phyloP scores from a whole-genome alignment of 164 flowering plant species.

The Platanus orientalis region DNA sequence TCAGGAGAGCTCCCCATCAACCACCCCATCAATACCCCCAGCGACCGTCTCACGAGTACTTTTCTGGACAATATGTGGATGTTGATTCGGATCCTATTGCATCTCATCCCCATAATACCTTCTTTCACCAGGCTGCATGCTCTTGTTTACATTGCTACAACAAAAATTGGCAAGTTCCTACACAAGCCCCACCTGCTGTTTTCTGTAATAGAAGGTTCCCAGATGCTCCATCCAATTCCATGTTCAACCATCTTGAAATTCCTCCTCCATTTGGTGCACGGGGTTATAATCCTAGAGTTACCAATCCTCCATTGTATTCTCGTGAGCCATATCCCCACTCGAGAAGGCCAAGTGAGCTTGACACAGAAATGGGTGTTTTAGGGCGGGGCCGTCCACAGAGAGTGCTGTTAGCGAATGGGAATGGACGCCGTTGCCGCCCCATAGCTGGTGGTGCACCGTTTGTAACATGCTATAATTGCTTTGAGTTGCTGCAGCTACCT shows the following conservation, averaged over 20 bases:
- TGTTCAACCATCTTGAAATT: conserved; percentile 29
- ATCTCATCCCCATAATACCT: conserved; percentile 31
- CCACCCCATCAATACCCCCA: conserved; percentile 25
- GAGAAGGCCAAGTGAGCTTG: conserved; percentile 46
- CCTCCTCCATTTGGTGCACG: conserved; percentile 28
- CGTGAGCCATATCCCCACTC: conserved; percentile 27
- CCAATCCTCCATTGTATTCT: conserved; percentile 21
- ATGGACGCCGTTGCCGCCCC: conserved; percentile 38
- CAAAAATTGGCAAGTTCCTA: conserved; percentile 34
- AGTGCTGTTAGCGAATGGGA: conserved; percentile 21
- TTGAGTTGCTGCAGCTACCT: conserved; percentile 59
- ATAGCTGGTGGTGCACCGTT: conserved; percentile 80
- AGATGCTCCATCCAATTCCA: conserved; percentile 29
- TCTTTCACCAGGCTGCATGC: conserved; percentile 54
- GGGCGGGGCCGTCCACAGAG: conserved; percentile 30
- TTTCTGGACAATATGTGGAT: conserved; percentile 33
- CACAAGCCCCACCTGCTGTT: conserved; percentile 32
- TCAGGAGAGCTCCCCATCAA: conserved; percentile 25
- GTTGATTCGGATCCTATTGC: conserved; percentile 24
- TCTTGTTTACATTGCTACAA: conserved; percentile 54
- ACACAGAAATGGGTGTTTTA: conserved; percentile 32
- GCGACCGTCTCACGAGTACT: conserved; percentile 31
- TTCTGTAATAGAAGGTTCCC: conserved; percentile 27
- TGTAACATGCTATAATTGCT: conserved; percentile 65
- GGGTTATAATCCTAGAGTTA: conserved; percentile 22